Evolutionary conservation across 164 flowering plant species (phyloP).

Genomic region (Vitis amurensis): DNA sequence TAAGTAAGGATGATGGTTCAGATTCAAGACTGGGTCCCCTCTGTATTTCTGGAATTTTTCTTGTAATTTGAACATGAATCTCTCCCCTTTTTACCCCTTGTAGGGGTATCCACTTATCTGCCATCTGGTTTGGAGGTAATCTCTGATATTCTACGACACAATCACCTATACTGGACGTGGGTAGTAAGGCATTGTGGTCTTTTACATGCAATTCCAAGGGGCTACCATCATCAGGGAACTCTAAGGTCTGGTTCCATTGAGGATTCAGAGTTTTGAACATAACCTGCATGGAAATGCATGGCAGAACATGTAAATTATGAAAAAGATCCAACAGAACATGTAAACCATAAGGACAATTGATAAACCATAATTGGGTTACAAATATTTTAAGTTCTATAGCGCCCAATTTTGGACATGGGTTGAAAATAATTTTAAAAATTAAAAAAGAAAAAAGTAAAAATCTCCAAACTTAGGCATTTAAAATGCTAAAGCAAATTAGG

Average conservation of each 20-base stretch:
- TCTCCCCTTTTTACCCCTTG: constrained; percentile 91
- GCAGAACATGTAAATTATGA: background rate
- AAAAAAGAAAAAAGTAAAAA: too few species aligned
- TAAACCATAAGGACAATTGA: background rate
- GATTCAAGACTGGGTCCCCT: constrained; percentile 50
- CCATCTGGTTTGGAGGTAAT: constrained; percentile 73
- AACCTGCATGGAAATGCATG: constrained; percentile 46
- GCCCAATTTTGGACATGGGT: too few species aligned
- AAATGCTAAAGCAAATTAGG: too few species aligned
- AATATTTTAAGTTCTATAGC: too few species aligned
- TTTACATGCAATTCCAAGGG: constrained; percentile 67
- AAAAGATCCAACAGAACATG: background rate
- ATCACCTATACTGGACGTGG: constrained; percentile 81
- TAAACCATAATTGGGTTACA: too few species aligned
- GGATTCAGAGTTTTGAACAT: constrained; percentile 74
- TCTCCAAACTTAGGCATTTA: too few species aligned
- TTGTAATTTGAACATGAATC: constrained; percentile 73
- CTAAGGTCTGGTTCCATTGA: constrained; percentile 85
- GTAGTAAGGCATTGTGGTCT: constrained; percentile 81
- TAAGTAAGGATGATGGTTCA: constrained; percentile 35
- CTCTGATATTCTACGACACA: constrained; percentile 85
- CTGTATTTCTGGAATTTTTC: constrained; percentile 62
- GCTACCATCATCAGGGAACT: constrained; percentile 85
- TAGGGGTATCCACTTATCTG: constrained; percentile 96
- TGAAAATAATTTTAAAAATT: too few species aligned